Conservation (phyloP, 768 basidiomycete species). For the Gyrodon lividus region DNA sequence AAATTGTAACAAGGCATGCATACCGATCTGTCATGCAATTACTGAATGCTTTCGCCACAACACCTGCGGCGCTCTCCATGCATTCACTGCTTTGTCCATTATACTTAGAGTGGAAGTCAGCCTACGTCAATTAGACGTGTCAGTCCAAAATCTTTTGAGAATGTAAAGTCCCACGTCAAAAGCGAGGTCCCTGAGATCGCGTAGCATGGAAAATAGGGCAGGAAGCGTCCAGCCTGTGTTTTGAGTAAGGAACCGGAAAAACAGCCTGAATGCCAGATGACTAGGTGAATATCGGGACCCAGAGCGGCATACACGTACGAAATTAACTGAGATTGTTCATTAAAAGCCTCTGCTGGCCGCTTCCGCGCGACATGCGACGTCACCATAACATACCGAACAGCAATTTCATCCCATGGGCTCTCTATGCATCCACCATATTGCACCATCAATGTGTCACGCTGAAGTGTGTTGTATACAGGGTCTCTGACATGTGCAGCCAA, state of each 20-base stretch:
- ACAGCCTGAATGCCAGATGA: constrained; percentile 45
- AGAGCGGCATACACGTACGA: constrained; percentile 51
- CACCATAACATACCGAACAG: constrained; percentile 77
- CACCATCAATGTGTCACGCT: constrained; percentile 19
- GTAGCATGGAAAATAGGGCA: constrained; percentile 75
- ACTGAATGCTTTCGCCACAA: constrained; percentile 87
- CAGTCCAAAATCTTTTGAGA: background rate
- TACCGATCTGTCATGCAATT: constrained; percentile 84
- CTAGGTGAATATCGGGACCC: background rate
- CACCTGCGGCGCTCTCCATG: constrained; percentile 86
- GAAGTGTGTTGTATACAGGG: constrained; percentile 36
- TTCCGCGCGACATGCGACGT: constrained; percentile 69
- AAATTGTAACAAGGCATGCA: constrained; percentile 8
- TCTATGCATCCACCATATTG: constrained; percentile 60
- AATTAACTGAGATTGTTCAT: constrained; percentile 73
- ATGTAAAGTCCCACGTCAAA: constrained; percentile 59
- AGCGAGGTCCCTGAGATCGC: constrained; percentile 82
- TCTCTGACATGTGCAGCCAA: background rate
- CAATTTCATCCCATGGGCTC: constrained; percentile 83
- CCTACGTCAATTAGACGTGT: constrained; percentile 36
- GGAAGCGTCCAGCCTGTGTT: constrained; percentile 88
- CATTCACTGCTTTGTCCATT: constrained; percentile 57
- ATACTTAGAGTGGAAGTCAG: constrained; percentile 59
- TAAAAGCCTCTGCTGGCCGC: constrained; percentile 71
- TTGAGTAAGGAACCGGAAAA: constrained; percentile 75